Percentiles rank a stretch among this genome's conserved stretches.
phyloP scores from a whole-genome alignment of 2,329 filamentous ascomycete species.

The Monilinia aucupariae region DNA sequence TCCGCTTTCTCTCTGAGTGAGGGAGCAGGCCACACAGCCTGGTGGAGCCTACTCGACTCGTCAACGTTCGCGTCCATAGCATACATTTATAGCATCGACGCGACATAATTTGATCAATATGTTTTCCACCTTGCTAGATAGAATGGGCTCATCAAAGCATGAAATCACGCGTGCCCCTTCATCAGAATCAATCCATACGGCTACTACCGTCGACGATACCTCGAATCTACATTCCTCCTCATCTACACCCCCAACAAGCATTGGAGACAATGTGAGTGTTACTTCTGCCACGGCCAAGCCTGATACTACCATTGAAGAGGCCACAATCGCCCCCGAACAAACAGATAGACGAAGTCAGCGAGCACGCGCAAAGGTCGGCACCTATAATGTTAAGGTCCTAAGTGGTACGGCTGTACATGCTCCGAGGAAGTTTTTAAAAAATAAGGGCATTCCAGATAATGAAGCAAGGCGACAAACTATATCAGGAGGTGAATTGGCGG shows the following conservation, averaged over 20 bases:
- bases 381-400: slow-evolving; percentile 63
- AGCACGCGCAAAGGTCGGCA: slow-evolving; percentile 49
- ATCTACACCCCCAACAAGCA: slow-evolving; percentile 59
- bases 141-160: slow-evolving; percentile 21
- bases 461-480: slow-evolving; percentile 42
- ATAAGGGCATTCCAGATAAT: slow-evolving; percentile 26
- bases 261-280: slow-evolving; percentile 57
- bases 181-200: slow-evolving; percentile 29
- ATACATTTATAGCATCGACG: slow-evolving; percentile 15
- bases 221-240: slow-evolving; percentile 32
- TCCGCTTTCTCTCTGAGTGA: slow-evolving; percentile 1
- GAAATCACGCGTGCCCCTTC: slow-evolving; percentile 29
- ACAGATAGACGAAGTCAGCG: slow-evolving; percentile 47
- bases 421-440: slow-evolving; percentile 40
- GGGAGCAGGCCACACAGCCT: slow-evolving; percentile 16
- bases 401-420: slow-evolving; percentile 56
- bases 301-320: slow-evolving; percentile 21
- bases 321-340: slow-evolving; percentile 15
- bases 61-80: slow-evolving; percentile 16
- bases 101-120: slow-evolving; percentile 19
- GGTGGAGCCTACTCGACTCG: slow-evolving; percentile 11
- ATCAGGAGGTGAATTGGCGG: slow-evolving; percentile 37
- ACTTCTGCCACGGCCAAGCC: slow-evolving; percentile 41
- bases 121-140: slow-evolving; percentile 26
- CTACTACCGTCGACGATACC: slow-evolving; percentile 30